phyloP scores from a whole-genome alignment of 2,329 filamentous ascomycete genomes.

The Calonectria hongkongensis region DNA sequence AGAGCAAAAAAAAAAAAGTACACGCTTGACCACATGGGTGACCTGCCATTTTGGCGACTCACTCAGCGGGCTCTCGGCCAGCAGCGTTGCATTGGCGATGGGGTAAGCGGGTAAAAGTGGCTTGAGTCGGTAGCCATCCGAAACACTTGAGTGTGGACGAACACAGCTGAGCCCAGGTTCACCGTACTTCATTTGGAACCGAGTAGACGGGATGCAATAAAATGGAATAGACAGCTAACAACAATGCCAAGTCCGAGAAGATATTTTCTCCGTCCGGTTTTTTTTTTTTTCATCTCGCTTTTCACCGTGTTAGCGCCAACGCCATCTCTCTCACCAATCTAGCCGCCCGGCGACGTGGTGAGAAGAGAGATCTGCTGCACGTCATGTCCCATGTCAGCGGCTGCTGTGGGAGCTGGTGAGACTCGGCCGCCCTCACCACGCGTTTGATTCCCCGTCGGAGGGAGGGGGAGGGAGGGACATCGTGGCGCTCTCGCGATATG shows the following conservation, averaged over 20 bases:
- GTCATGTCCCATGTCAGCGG: slow-evolving; percentile 28
- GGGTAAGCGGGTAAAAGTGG: slow-evolving; percentile 22
- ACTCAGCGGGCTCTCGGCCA: slow-evolving; percentile 17
- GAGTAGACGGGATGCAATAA: slow-evolving; percentile 22
- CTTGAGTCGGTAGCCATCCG: slow-evolving; percentile 37
- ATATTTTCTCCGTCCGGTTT: neutral
- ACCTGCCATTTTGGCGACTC: slow-evolving; percentile 24
- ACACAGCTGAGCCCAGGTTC: too few species aligned
- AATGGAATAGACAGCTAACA: neutral
- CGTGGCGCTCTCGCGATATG: slow-evolving; percentile 36
- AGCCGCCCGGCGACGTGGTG: neutral
- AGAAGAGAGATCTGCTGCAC: slow-evolving; percentile 27
- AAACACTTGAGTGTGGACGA: slow-evolving; percentile 47
- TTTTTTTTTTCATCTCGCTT: neutral
- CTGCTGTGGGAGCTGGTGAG: slow-evolving; percentile 43
- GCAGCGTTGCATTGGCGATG: slow-evolving; percentile 29
- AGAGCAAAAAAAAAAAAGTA: neutral
- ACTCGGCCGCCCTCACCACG: slow-evolving; percentile 26
- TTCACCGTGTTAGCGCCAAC: neutral
- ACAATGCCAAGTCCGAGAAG: neutral
- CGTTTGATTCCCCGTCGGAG: slow-evolving; percentile 31
- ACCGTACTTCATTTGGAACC: slow-evolving; percentile 4
- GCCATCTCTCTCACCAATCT: neutral
- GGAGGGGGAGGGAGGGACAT: neutral
- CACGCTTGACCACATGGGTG: neutral